Percentiles rank a stretch among this genome's conserved stretches.
Conservation (phyloP, 352 stramenopile species). For the Globisporangium carolinianum region DNA sequence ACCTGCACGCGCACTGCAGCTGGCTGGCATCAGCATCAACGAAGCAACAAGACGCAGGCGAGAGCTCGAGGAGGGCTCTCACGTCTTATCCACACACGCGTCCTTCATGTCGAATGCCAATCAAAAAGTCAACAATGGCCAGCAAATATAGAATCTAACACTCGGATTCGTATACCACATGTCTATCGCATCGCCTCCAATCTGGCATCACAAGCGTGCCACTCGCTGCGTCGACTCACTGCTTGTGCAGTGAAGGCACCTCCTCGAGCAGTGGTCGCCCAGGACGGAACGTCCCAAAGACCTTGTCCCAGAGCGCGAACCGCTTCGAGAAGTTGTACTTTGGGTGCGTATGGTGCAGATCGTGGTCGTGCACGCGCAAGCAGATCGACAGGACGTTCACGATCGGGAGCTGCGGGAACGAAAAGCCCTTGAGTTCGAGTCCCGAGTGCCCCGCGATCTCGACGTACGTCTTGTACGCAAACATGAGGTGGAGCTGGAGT, state of each 20-base stretch:
- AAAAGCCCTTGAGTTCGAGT: constrained; percentile 78
- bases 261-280: constrained; percentile 13
- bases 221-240: neutral
- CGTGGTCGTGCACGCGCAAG: constrained; percentile 75
- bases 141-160: too few relatives aligned
- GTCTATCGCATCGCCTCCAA: too few relatives aligned
- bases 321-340: constrained; percentile 86
- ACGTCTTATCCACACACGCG: too few relatives aligned
- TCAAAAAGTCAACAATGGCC: too few relatives aligned
- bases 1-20: too few relatives aligned
- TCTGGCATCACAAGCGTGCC: neutral
- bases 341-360: constrained; percentile 79
- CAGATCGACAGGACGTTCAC: constrained; percentile 46
- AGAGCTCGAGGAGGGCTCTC: too few relatives aligned
- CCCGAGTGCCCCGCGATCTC: constrained; percentile 81
- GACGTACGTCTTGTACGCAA: constrained; percentile 88
- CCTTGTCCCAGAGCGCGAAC: constrained; percentile 82
- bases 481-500: constrained; percentile 67
- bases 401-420: constrained; percentile 80
- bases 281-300: constrained; percentile 72
- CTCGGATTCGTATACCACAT: too few relatives aligned
- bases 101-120: too few relatives aligned
- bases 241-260: neutral
- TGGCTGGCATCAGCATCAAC: too few relatives aligned
- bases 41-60: too few relatives aligned